Conservation (phyloP, 495 filamentous ascomycete genomes). For the Xanthoparmelia taractica region DNA sequence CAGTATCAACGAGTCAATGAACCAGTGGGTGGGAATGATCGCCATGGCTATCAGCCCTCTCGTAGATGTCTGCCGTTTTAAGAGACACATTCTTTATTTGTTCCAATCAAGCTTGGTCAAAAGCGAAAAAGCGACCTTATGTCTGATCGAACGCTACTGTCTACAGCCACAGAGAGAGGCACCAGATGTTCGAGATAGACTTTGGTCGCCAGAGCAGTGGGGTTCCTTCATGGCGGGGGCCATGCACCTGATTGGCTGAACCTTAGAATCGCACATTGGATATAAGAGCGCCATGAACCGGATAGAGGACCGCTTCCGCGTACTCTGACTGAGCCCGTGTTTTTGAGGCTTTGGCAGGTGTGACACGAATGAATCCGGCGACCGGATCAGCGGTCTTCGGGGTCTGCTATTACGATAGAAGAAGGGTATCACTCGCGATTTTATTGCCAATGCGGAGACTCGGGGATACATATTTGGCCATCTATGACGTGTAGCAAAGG, state of each 20-base stretch:
- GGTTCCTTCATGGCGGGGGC: not conserved
- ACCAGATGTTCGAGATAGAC: not conserved
- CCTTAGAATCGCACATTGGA: not conserved
- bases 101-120: not conserved
- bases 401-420: not conserved
- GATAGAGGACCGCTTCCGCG: not conserved
- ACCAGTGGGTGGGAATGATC: not conserved
- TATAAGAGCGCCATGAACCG: not conserved
- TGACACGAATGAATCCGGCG: not conserved
- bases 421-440: too few relatives aligned
- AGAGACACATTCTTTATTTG: not conserved
- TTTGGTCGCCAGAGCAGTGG: not conserved
- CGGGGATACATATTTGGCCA: not conserved
- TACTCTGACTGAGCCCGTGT: not conserved
- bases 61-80: not conserved
- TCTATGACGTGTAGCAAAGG: not conserved
- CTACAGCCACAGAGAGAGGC: not conserved
- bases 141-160: not conserved
- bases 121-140: not conserved
- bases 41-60: too few relatives aligned
- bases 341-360: not conserved
- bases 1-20: not conserved
- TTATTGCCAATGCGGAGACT: too few relatives aligned
- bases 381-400: not conserved
- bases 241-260: not conserved